Evolutionary conservation across 805 yeast genomes (phyloP), one percentile per base, ranked within the genome.

Genomic region (Myxozyma vanderwaltii): DNA sequence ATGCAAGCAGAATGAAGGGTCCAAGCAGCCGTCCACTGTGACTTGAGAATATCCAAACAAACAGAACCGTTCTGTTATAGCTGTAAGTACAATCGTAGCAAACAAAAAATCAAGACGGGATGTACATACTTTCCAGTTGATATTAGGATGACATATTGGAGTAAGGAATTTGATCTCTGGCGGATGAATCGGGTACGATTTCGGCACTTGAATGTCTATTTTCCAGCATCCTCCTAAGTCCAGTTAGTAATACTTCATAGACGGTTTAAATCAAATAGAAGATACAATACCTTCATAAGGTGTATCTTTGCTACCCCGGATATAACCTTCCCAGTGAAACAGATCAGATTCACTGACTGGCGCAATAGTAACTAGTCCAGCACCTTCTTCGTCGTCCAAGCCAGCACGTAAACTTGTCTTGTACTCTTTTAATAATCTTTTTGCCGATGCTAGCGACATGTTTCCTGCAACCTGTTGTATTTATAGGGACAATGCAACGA

Each of bases 181-280:
- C 0, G 86, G 85, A 38, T 70, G 69, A 13, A 76, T 68, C 1
- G 86, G 86, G 66, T 82, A 82, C 29, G 69, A 68, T 4, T 56
- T 44, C 3, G 79, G 75, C 3, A 81, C 74, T 12, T 49, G 47
- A 35, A 82, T 81, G 13, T 67, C 69, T 15, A 82, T 69, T 38
- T 64, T 67, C 85, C 85, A 82, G 55, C 71, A 69, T 13, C 86
- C 86, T 35, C 77, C 75, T 64, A 78, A 80, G 65, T 73, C 80
- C 74, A 75, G 12, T 78, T 72, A 52, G 23, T 19, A 10, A 15
- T 7, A 17, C 24, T n/a, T 10, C 33, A 17, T 19, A 26, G 15
- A 26, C 45, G n/a, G 59, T 10, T 2, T 26, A 29, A 10, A 29
- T 29, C 33, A 29, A 10, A 7, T 29, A 29, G 33, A 29, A 29